A percentile compares a stretch with the other conserved stretches of the same genome.
Evolutionary conservation across 2,329 filamentous ascomycete species (phyloP).

Genomic region (Trichoderma koningiopsis): DNA sequence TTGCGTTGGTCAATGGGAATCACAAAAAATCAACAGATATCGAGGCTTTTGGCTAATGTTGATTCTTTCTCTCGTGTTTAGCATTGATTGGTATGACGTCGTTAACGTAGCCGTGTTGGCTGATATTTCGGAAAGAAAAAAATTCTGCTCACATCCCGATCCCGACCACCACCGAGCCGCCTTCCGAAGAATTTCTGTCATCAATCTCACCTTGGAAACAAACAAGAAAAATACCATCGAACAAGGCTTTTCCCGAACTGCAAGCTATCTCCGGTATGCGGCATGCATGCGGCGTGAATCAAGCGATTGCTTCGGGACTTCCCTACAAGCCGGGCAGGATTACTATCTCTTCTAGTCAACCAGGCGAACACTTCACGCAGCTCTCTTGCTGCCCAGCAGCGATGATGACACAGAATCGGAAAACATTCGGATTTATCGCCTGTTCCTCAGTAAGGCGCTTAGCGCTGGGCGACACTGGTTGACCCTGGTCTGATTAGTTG

Average conservation of each 20-base stretch:
- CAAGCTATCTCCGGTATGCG: not conserved
- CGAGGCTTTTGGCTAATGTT: not conserved
- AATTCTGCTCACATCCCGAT: conserved; percentile 6
- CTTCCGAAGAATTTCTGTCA: not conserved
- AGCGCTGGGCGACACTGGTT: not conserved
- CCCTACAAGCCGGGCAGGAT: not conserved
- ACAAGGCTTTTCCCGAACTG: not conserved
- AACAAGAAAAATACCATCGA: not conserved
- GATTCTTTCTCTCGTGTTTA: not conserved
- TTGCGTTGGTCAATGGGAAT: not conserved
- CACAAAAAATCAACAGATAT: no score
- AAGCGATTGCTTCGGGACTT: not conserved
- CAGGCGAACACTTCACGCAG: not conserved
- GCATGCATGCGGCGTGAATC: not conserved
- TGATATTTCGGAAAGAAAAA: not conserved
- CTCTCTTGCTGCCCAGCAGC: not conserved
- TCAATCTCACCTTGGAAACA: not conserved
- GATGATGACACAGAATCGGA: not conserved
- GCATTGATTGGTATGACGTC: conserved; percentile 9
- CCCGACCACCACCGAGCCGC: conserved; percentile 17
- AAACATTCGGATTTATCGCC: not conserved
- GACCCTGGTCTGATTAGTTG: not conserved
- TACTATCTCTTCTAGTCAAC: not conserved
- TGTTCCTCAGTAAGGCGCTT: not conserved
- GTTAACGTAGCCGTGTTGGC: conserved; percentile 6